These are phyloP conservation scores for Penicillium antarcticum DNA, from an alignment of 495 filamentous ascomycete species.

Conservation along the genomic window DNA sequence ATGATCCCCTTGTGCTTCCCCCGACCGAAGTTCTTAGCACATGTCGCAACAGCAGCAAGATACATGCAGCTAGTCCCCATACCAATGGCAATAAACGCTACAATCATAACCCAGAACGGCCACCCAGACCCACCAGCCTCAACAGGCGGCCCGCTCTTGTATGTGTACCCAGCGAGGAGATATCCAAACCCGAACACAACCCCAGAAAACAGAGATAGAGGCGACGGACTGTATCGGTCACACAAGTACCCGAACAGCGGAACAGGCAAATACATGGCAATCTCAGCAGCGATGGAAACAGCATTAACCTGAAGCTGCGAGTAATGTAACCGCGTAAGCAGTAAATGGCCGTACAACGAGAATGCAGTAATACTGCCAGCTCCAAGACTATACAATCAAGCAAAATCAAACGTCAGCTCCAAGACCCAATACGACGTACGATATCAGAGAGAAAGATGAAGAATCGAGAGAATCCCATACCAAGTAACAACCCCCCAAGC, in stretches of 20 bases:
- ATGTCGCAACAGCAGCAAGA: slow-evolving; percentile 80
- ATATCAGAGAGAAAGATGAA: neutral
- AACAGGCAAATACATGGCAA: slow-evolving; percentile 86
- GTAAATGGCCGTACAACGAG: slow-evolving; percentile 85
- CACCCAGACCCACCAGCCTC: slow-evolving; percentile 58
- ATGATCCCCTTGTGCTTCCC: slow-evolving; percentile 86
- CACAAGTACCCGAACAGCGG: slow-evolving; percentile 87
- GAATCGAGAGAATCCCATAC: slow-evolving; percentile 23
- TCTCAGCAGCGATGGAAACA: slow-evolving; percentile 75
- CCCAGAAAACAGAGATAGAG: slow-evolving; percentile 67
- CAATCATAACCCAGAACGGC: slow-evolving; percentile 78
- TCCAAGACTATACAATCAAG: slow-evolving; percentile 51
- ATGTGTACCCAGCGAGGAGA: slow-evolving; percentile 75
- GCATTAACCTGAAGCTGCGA: slow-evolving; percentile 88
- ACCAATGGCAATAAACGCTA: slow-evolving; percentile 78
- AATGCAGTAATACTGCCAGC: slow-evolving; percentile 84
- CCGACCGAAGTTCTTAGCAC: slow-evolving; percentile 93
- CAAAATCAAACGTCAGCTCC: slow-evolving; percentile 4
- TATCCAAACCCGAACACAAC: slow-evolving; percentile 78
- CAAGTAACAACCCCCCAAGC: slow-evolving; percentile 59
- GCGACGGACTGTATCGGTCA: slow-evolving; percentile 78
- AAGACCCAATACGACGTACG: neutral
- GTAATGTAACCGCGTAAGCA: slow-evolving; percentile 80
- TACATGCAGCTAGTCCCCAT: slow-evolving; percentile 85
- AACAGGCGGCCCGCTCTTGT: slow-evolving; percentile 57